phyloP scores from a whole-genome alignment of 2,329 filamentous ascomycete species.

The Fusarium sp. region DNA sequence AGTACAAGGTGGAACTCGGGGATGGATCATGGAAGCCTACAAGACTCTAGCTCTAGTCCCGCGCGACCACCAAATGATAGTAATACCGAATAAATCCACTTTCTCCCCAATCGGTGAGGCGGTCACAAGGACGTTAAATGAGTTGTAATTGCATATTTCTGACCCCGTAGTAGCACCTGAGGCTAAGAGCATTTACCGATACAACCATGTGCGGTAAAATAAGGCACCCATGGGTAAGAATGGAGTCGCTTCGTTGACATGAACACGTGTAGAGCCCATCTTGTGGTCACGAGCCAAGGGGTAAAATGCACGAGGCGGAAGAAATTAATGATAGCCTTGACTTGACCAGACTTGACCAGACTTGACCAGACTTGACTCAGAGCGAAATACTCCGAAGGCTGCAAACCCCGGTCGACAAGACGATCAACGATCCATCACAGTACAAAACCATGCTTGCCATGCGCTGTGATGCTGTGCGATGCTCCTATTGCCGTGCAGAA shows the following conservation, averaged over 20 bases:
- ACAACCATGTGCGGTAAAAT: slow-evolving; percentile 10
- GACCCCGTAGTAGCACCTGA: slow-evolving; percentile 9
- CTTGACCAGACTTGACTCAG: background rate
- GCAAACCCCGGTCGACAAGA: slow-evolving; percentile 25
- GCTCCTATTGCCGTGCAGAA: slow-evolving; percentile 15
- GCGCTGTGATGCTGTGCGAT: slow-evolving; percentile 8
- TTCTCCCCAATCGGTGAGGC: slow-evolving; percentile 35
- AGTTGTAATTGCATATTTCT: slow-evolving; percentile 37
- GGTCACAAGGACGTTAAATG: slow-evolving; percentile 35
- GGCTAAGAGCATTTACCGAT: slow-evolving; percentile 16
- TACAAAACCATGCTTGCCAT: slow-evolving; percentile 22
- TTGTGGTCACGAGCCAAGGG: slow-evolving; percentile 26
- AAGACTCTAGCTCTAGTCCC: background rate
- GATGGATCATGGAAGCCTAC: slow-evolving; percentile 39
- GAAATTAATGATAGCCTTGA: slow-evolving; percentile 26
- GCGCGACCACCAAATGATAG: background rate
- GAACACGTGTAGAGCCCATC: slow-evolving; percentile 31
- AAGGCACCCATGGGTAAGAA: slow-evolving; percentile 29
- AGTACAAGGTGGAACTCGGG: slow-evolving; percentile 40
- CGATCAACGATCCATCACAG: slow-evolving; percentile 35
- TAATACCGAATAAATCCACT: slow-evolving; percentile 23
- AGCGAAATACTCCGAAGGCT: slow-evolving; percentile 43
- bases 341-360: background rate
- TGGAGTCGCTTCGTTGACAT: slow-evolving; percentile 15
- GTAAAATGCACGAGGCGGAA: slow-evolving; percentile 10